These are phyloP conservation scores for Venturiaceae sp. DNA, from an alignment of 2,329 filamentous ascomycete species.

Conservation along the genomic window DNA sequence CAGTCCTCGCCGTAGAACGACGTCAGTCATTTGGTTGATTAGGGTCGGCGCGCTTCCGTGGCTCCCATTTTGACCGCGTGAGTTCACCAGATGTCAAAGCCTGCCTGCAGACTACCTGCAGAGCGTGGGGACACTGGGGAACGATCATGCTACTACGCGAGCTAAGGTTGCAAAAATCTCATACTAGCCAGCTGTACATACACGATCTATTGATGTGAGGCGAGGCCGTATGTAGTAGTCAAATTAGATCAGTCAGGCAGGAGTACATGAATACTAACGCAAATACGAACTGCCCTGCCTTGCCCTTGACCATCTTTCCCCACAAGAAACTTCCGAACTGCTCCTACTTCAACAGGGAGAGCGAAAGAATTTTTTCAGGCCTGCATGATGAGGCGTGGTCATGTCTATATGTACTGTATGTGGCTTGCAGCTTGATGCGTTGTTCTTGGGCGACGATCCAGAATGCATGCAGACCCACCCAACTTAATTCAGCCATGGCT, in stretches of 20 bases:
- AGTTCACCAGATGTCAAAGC: background rate
- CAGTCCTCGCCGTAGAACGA: background rate
- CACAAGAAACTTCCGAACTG: background rate
- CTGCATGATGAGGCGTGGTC: background rate
- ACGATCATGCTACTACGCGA: background rate
- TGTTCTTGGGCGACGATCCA: constrained; percentile 7
- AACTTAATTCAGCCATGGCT: constrained; percentile 9
- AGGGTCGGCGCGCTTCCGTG: background rate
- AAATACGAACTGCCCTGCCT: background rate
- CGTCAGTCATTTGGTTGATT: background rate
- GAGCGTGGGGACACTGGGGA: background rate
- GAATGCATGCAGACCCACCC: background rate
- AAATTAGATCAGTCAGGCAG: background rate
- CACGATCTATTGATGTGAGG: background rate
- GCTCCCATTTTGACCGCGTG: background rate
- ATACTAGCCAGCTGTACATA: background rate
- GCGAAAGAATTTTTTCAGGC: background rate
- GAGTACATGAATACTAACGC: background rate
- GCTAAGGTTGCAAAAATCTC: background rate
- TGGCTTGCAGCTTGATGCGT: constrained; percentile 12
- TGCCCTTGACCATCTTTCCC: too few relatives aligned
- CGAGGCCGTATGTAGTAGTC: background rate
- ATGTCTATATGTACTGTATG: background rate
- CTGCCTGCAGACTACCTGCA: background rate
- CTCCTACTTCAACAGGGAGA: background rate